Conservation (phyloP, 2,329 filamentous ascomycete genomes). For the Fusarium compactum region DNA sequence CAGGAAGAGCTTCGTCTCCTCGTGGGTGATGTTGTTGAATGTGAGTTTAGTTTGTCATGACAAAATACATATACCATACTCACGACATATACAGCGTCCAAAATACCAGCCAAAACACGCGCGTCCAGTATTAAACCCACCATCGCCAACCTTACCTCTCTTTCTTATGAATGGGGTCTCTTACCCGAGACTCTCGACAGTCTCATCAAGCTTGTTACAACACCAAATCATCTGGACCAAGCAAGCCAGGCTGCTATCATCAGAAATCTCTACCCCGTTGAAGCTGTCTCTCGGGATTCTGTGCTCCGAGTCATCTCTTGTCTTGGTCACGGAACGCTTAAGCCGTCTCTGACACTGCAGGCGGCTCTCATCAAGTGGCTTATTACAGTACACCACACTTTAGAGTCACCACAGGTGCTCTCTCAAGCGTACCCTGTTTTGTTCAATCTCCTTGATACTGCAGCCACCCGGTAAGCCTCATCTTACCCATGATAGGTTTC, state of each 20-base stretch:
- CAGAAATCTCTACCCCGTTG: slow-evolving; percentile 81
- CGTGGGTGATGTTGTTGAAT: slow-evolving; percentile 54
- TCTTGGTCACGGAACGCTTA: slow-evolving; percentile 81
- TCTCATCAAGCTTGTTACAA: slow-evolving; percentile 75
- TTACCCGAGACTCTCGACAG: slow-evolving; percentile 68
- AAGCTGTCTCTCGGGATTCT: slow-evolving; percentile 69
- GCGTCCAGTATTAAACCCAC: slow-evolving; percentile 70
- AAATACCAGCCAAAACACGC: slow-evolving; percentile 74
- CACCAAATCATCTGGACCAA: slow-evolving; percentile 79
- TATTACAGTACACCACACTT: slow-evolving; percentile 77
- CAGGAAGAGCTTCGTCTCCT: slow-evolving; percentile 53
- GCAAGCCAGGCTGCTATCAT: slow-evolving; percentile 75
- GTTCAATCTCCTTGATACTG: slow-evolving; percentile 86
- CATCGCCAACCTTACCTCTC: slow-evolving; percentile 71
- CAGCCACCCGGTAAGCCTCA: slow-evolving; percentile 71
- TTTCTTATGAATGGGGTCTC: slow-evolving; percentile 77
- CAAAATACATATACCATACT: neutral
- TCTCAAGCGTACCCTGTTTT: slow-evolving; percentile 79
- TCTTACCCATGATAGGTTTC: neutral
- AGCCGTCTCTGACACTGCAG: slow-evolving; percentile 79
- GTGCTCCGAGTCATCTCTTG: slow-evolving; percentile 76
- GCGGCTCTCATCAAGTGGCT: slow-evolving; percentile 81
- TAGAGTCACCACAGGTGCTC: slow-evolving; percentile 73
- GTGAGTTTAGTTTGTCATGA: slow-evolving; percentile 36
- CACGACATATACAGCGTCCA: slow-evolving; percentile 60